Evolutionary conservation across 75 land plant genomes (phyloP).

Genomic region (Picea sitchensis): DNA sequence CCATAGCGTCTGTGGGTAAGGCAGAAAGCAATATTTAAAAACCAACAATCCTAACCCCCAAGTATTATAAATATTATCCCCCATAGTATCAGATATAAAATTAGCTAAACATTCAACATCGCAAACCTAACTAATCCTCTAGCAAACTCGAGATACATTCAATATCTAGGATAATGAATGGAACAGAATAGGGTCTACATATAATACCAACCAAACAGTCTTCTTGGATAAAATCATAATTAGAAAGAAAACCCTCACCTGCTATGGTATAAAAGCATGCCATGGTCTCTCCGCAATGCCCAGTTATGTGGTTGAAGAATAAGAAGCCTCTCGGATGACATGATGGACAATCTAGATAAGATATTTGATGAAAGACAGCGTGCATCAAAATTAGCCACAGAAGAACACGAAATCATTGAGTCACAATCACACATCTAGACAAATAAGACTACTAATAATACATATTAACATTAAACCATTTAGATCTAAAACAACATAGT

Average conservation of each 20-base stretch:
- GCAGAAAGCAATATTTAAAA: not conserved
- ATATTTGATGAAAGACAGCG: not conserved
- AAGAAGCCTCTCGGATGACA: conserved; percentile 75
- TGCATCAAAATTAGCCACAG: not conserved
- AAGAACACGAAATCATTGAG: not conserved
- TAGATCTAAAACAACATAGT: not conserved
- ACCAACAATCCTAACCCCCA: not conserved
- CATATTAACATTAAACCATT: not conserved
- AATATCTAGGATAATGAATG: not conserved
- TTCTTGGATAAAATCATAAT: not conserved
- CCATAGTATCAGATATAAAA: not conserved
- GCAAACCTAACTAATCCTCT: not conserved
- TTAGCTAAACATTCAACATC: not conserved
- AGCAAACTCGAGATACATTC: not conserved
- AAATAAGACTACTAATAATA: not conserved
- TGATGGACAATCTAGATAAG: conserved; percentile 50
- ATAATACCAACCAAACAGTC: not conserved
- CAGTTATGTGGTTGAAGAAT: conserved; percentile 66
- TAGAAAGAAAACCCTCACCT: conserved; percentile 19
- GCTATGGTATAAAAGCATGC: conserved; percentile 62
- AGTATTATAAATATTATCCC: not conserved
- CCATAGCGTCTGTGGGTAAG: conserved; percentile 49
- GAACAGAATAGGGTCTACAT: not conserved
- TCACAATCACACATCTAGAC: not conserved
- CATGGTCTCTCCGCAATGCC: conserved; percentile 61